A percentile compares a stretch with the other conserved stretches of the same genome.
phyloP scores from a whole-genome alignment of 2,329 filamentous ascomycete species.

The Lachnellula suecica region DNA sequence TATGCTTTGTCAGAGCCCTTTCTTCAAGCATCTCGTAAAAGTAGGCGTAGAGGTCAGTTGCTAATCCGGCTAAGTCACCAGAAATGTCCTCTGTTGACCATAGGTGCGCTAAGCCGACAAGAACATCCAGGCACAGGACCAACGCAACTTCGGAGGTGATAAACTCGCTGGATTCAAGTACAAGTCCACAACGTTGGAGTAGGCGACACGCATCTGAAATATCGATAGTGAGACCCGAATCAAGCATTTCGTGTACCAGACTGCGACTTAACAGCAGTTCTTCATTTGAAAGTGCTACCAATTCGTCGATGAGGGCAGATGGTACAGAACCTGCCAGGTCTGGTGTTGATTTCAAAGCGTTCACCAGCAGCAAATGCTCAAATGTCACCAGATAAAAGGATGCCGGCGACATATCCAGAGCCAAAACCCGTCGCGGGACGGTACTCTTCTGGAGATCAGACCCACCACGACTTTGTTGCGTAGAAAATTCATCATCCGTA shows the following conservation, averaged over 20 bases:
- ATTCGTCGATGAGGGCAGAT: constrained; percentile 46
- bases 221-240: constrained; percentile 51
- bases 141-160: constrained; percentile 74
- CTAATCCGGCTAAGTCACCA: constrained; percentile 55
- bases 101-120: constrained; percentile 47
- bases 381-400: constrained; percentile 26
- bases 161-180: constrained; percentile 58
- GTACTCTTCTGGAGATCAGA: constrained; percentile 32
- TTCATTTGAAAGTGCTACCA: constrained; percentile 50
- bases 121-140: constrained; percentile 64
- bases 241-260: constrained; percentile 52
- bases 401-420: constrained; percentile 23
- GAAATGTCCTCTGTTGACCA: constrained; percentile 31
- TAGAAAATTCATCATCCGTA: constrained; percentile 63
- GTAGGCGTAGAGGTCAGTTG: constrained; percentile 56
- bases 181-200: constrained; percentile 48
- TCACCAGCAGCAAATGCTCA: constrained; percentile 24
- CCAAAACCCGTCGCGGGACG: constrained; percentile 41
- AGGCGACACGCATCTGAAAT: constrained; percentile 46
- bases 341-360: constrained; percentile 17
- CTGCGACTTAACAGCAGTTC: constrained; percentile 52
- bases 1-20: constrained; percentile 62
- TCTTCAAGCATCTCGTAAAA: constrained; percentile 78
- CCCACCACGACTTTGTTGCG: constrained; percentile 52
- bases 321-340: constrained; percentile 46